These are phyloP conservation scores for Schoenoplectus triqueter DNA, from an alignment of 202 grass and related monocot species.

Conservation along the genomic window DNA sequence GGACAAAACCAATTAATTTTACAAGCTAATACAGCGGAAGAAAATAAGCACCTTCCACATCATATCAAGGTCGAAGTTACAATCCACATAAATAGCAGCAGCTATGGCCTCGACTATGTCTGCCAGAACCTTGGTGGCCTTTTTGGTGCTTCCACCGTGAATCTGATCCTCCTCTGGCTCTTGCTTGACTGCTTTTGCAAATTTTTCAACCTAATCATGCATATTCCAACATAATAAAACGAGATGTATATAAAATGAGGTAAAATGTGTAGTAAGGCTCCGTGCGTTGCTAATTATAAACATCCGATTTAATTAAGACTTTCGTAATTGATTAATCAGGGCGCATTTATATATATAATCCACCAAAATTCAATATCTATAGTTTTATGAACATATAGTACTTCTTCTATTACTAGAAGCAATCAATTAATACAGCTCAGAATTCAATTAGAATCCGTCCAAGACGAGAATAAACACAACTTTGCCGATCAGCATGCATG, in stretches of 20 bases:
- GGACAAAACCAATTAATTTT: not conserved
- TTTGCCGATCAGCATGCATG: not conserved
- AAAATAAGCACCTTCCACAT: conserved; percentile 63
- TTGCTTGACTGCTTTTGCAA: conserved; percentile 54
- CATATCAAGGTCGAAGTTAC: conserved; percentile 69
- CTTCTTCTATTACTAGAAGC: not conserved
- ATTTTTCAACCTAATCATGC: conserved; percentile 56
- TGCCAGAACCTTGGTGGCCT: conserved; percentile 79
- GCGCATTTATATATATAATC: not conserved
- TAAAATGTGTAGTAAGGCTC: not conserved
- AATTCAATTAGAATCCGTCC: not conserved
- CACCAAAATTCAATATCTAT: not conserved
- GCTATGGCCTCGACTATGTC: conserved; percentile 75
- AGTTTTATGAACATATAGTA: not conserved
- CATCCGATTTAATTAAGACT: not conserved
- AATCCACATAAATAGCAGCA: conserved; percentile 77
- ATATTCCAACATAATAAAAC: conserved; percentile 9
- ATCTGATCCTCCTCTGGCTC: conserved; percentile 48
- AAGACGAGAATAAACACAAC: not conserved
- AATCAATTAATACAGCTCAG: not conserved
- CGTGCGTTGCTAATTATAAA: not conserved
- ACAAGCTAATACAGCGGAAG: conserved; percentile 4
- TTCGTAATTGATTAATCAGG: not conserved
- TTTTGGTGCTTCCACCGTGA: conserved; percentile 58
- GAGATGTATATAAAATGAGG: not conserved